Evolutionary conservation across 106 monocot genomes (phyloP).

Genomic region (Triglochin maritima): DNA sequence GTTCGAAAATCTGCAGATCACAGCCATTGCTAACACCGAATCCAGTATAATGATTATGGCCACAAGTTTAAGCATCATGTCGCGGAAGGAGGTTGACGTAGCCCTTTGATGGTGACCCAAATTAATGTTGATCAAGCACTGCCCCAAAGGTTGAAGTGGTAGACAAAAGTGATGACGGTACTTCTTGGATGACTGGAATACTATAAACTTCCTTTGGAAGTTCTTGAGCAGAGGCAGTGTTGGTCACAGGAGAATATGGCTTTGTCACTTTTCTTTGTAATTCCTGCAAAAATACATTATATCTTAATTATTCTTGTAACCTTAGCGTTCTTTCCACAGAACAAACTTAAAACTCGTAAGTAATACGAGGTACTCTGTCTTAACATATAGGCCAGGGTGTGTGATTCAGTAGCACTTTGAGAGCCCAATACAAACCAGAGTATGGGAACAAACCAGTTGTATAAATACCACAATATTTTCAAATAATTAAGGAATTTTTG

Average conservation of each 20-base stretch:
- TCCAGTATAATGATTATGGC: too few species aligned
- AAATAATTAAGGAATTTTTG: not conserved
- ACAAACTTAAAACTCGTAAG: not conserved
- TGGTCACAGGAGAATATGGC: slow-evolving; percentile 51
- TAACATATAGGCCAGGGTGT: not conserved
- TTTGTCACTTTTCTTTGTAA: slow-evolving; percentile 45
- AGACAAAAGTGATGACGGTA: slow-evolving; percentile 13
- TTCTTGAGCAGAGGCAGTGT: slow-evolving; percentile 13
- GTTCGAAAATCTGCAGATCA: too few species aligned
- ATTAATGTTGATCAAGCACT: slow-evolving; percentile 14
- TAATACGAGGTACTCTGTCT: not conserved
- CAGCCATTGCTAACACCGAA: too few species aligned
- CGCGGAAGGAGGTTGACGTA: too few species aligned
- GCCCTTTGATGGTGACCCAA: not conserved
- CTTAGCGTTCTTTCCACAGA: not conserved
- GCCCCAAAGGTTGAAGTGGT: slow-evolving; percentile 28
- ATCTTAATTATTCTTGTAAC: not conserved
- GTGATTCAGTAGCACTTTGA: not conserved
- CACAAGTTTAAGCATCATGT: too few species aligned
- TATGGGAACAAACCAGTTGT: not conserved
- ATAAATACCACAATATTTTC: not conserved
- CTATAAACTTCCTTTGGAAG: slow-evolving; percentile 44
- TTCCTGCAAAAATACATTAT: slow-evolving; percentile 19
- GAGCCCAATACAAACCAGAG: not conserved
- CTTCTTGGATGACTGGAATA: slow-evolving; percentile 26